Evolutionary conservation across 2,329 filamentous ascomycete species (phyloP), one percentile per base, ranked within the genome.

Genomic region (Aureobasidium musti): DNA sequence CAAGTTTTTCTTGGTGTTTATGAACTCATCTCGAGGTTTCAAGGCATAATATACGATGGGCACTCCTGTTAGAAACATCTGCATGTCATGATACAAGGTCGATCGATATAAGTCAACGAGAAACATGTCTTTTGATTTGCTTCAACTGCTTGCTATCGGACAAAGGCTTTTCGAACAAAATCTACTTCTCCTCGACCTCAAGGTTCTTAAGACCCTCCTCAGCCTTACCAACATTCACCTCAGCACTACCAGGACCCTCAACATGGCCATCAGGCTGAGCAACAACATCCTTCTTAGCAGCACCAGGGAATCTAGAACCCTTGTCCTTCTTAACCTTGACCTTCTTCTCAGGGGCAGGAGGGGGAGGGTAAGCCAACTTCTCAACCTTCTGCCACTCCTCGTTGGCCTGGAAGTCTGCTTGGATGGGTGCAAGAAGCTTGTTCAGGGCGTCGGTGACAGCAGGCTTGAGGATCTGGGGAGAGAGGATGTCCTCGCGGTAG

Each of bases 391-490:
- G 89, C 92, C 92, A 98, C 74, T 93, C 91, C 35, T 84, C 74
- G 0, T 86, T 89, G 0, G 83, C 84, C 69, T 90, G 80, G 80
- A 87, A 98, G 6, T 88, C 89, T 3, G 82, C 84, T 70, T 89
- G 88, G 68, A 99, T 94, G 1, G 94, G 92, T 2, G 84, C 86
- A 67, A 97, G 83, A 14, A 98, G 84, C 45, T 85, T 82, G 71
- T 87, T 87, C 23, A 99, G 84, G 11, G 87, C 91, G 63, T 87
- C 84, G 5, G 90, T 85, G 6, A 96, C 87, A 13, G 91, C 92
- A n/a, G 89, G 85, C 82, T 99, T 98, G 63, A 98, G 82, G 14
- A 90, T 80, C 81, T 97, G 93, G 0, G 95, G 95, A 1, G 90
- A 92, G 69, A 97, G 84, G 70, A 90, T 83, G 74, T 98, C 94